These are phyloP conservation scores for Lachnellula arida DNA, from an alignment of 2,329 filamentous ascomycete genomes.

Conservation along the genomic window DNA sequence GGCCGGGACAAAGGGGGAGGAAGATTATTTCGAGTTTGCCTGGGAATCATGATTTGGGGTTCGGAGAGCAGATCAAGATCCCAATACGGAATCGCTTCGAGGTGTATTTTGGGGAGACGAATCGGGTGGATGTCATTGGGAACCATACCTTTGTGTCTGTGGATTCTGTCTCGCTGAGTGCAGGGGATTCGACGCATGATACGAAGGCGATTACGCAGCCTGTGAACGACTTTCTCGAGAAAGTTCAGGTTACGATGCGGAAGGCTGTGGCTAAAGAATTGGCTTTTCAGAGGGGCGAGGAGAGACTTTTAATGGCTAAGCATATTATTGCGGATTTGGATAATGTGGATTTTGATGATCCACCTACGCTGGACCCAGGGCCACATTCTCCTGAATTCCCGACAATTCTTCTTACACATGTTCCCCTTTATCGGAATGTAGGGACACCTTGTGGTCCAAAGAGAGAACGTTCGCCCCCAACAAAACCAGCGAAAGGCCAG, in stretches of 20 bases:
- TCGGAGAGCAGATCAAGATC: conserved; percentile 77
- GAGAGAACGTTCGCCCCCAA: conserved; percentile 77
- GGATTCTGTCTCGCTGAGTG: conserved; percentile 83
- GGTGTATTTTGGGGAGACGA: conserved; percentile 86
- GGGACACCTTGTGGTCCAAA: conserved; percentile 84
- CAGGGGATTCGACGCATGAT: conserved; percentile 49
- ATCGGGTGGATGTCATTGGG: conserved; percentile 83
- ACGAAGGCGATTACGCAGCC: conserved; percentile 67
- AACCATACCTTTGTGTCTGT: conserved; percentile 95
- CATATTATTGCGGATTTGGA: conserved; percentile 53
- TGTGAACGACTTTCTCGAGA: conserved; percentile 68
- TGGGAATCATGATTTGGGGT: conserved; percentile 93
- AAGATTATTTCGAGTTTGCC: conserved; percentile 82
- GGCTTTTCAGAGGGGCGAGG: conserved; percentile 56
- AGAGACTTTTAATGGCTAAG: conserved; percentile 47
- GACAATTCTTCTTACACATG: conserved; percentile 84
- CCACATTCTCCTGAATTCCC: conserved; percentile 60
- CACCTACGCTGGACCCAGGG: conserved; percentile 39
- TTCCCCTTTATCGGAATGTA: conserved; percentile 77
- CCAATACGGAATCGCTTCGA: conserved; percentile 79
- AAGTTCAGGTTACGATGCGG: conserved; percentile 59
- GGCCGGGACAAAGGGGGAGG: conserved; percentile 59
- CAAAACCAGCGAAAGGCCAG: conserved; percentile 56
- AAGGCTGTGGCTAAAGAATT: conserved; percentile 67
- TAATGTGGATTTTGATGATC: conserved; percentile 35